A percentile compares a stretch with the other conserved stretches of the same genome.
phyloP scores from a whole-genome alignment of 768 basidiomycete species.

The Mycena chlorophos region DNA sequence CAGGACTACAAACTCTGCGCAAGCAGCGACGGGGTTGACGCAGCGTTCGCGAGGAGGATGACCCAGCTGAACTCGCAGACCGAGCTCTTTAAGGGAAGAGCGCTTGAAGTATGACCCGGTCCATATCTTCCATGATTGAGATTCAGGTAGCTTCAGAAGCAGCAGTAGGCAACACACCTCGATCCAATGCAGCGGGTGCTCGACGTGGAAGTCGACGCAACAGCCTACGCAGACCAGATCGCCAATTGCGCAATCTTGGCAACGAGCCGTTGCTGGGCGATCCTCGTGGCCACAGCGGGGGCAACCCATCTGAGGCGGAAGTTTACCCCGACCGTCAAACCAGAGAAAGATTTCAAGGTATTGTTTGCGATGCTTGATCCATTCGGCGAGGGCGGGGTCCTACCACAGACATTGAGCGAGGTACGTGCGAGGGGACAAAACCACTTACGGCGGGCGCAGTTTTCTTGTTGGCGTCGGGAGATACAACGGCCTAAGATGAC shows the following conservation, averaged over 20 bases:
- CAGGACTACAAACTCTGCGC: constrained; percentile 6
- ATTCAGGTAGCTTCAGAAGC: no score
- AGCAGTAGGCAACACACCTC: background rate
- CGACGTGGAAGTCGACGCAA: background rate
- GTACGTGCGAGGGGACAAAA: no score
- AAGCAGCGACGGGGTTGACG: background rate
- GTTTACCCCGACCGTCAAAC: background rate
- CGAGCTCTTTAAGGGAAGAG: constrained; percentile 4
- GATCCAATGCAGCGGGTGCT: background rate
- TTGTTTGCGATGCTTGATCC: background rate
- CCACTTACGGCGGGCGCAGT: no score
- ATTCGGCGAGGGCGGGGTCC: background rate
- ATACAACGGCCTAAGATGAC: no score
- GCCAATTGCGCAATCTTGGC: background rate
- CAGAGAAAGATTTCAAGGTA: background rate
- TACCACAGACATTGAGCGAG: no score
- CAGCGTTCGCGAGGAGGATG: constrained; percentile 5
- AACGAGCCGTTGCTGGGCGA: background rate
- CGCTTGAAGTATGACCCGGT: background rate
- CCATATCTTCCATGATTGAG: background rate
- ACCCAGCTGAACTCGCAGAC: constrained; percentile 14
- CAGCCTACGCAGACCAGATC: background rate
- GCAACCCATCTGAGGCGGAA: background rate
- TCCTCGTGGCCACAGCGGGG: no score
- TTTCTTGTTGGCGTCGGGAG: no score